Percentiles rank a stretch among this genome's conserved stretches.
Conservation (phyloP, 73 alveolate genomes). For the Diophrys sp. region DNA sequence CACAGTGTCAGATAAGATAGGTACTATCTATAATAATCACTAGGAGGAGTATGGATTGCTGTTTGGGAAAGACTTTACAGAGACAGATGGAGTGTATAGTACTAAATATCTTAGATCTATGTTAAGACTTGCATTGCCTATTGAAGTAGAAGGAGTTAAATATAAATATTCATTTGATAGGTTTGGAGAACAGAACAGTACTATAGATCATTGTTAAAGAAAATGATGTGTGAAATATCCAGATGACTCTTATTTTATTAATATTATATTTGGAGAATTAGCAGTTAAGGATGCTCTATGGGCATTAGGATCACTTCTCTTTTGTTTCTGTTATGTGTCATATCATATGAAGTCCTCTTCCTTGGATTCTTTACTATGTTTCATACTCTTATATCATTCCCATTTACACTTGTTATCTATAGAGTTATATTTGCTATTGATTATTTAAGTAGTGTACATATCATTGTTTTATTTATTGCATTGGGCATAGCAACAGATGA, state of each 20-base stretch:
- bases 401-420: constrained; percentile 1
- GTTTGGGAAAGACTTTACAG: background rate
- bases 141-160: background rate
- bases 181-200: background rate
- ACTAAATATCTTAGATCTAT: background rate
- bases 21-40: background rate
- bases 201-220: background rate
- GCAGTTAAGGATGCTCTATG: background rate
- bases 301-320: background rate
- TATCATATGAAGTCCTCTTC: background rate
- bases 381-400: background rate
- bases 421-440: background rate
- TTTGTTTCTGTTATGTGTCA: background rate
- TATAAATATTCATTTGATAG: background rate
- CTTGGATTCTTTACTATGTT: constrained; percentile 1
- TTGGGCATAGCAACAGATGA: constrained; percentile 59
- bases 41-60: background rate
- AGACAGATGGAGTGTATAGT: background rate
- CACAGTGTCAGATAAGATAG: background rate
- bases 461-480: constrained; percentile 13
- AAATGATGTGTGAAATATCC: background rate
- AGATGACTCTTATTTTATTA: background rate
- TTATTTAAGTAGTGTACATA: background rate
- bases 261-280: too few species aligned
- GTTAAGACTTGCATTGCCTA: background rate